These are phyloP conservation scores for Apophysomyces sp. DNA, from an alignment of 371 early-diverging fungal genomes.

Conservation along the genomic window DNA sequence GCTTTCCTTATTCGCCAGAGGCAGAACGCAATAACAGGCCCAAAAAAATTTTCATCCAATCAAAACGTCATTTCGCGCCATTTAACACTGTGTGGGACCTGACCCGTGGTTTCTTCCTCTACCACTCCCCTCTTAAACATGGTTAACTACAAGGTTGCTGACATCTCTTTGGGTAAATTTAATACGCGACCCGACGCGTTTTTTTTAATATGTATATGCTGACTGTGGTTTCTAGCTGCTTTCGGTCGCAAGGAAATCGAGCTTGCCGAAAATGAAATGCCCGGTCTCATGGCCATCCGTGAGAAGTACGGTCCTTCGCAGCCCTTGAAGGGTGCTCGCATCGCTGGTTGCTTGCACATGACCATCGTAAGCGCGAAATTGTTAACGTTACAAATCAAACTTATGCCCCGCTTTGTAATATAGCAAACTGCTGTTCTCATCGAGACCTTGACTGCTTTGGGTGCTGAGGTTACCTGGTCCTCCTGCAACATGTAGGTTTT, in stretches of 20 bases:
- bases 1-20: background rate
- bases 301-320: slow-evolving; percentile 86
- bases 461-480: slow-evolving; percentile 97
- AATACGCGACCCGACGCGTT: background rate
- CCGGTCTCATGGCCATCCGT: slow-evolving; percentile 92
- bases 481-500: slow-evolving; percentile 85
- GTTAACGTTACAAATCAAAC: too few species aligned
- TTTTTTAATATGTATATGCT: background rate
- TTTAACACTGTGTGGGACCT: background rate
- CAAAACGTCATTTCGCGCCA: background rate
- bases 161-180: slow-evolving; percentile 85
- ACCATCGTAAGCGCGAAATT: slow-evolving; percentile 78
- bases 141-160: slow-evolving; percentile 56
- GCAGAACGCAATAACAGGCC: background rate
- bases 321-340: slow-evolving; percentile 94
- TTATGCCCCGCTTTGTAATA: too few species aligned
- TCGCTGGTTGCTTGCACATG: slow-evolving; percentile 98
- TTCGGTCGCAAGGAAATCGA: slow-evolving; percentile 44
- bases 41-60: slow-evolving; percentile 2
- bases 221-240: slow-evolving; percentile 21
- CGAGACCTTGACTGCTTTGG: slow-evolving; percentile 91
- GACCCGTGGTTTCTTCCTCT: background rate
- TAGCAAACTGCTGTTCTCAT: slow-evolving; percentile 93
- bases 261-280: slow-evolving; percentile 94
- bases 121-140: slow-evolving; percentile 3